Percentiles rank a stretch among this genome's conserved stretches.
These are phyloP conservation scores for Pharnaceum exiguum DNA, from an alignment of 148 eudicot species.

Conservation along the genomic window DNA sequence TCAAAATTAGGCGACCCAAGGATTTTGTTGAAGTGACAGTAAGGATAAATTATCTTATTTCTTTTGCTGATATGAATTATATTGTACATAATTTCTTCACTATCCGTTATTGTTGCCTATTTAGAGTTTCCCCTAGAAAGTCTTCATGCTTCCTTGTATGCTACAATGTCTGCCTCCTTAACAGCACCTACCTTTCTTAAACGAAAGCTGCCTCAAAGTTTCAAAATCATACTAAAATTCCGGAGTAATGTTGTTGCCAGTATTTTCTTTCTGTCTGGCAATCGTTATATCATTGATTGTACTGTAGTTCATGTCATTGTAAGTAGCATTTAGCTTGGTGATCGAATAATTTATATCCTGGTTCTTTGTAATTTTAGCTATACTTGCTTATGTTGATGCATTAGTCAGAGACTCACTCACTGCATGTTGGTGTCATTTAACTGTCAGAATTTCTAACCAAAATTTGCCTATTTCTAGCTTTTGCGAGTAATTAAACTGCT, in stretches of 20 bases:
- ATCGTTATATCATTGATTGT: too few species aligned
- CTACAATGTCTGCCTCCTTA: background rate
- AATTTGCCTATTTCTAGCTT: background rate
- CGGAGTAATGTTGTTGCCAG: too few species aligned
- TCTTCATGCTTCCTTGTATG: background rate
- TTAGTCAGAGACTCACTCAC: background rate
- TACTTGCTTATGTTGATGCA: background rate
- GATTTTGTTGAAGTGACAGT: conserved; percentile 72
- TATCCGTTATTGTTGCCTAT: background rate
- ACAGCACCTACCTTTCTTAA: background rate
- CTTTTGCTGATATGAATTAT: background rate
- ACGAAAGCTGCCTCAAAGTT: too few species aligned
- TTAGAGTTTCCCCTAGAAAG: background rate
- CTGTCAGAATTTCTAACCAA: background rate
- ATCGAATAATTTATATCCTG: background rate
- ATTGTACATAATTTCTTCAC: conserved; percentile 11
- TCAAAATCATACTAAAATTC: background rate
- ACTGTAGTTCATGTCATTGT: background rate
- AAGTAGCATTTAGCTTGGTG: too few species aligned
- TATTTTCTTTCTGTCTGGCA: too few species aligned
- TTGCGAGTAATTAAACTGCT: background rate
- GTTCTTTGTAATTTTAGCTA: background rate
- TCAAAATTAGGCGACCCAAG: conserved; percentile 91
- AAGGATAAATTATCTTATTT: conserved; percentile 38
- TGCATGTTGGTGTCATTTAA: background rate